phyloP scores from a whole-genome alignment of 495 filamentous ascomycete genomes.

The Xylaria acuta region DNA sequence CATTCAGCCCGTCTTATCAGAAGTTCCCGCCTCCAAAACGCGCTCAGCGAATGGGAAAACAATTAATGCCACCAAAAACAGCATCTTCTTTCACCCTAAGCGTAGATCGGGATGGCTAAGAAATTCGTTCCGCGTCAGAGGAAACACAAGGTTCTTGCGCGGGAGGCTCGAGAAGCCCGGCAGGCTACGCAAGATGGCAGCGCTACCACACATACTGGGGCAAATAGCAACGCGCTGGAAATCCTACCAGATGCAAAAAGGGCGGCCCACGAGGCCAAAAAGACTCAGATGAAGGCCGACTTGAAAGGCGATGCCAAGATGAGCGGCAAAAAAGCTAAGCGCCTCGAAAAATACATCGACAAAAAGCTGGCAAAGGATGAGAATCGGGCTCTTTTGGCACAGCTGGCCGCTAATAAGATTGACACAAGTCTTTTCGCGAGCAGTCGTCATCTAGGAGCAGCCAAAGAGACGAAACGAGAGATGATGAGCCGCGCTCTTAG shows the following conservation, averaged over 20 bases:
- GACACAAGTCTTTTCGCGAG: slow-evolving; percentile 83
- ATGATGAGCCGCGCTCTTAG: slow-evolving; percentile 63
- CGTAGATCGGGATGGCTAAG: slow-evolving; percentile 62
- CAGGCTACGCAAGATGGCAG: slow-evolving; percentile 40
- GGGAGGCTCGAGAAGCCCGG: slow-evolving; percentile 52
- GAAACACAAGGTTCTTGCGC: slow-evolving; percentile 74
- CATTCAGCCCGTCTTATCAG: background rate
- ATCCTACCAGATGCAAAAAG: slow-evolving; percentile 68
- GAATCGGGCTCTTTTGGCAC: slow-evolving; percentile 81
- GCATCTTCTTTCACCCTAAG: slow-evolving; percentile 23
- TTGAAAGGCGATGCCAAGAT: slow-evolving; percentile 77
- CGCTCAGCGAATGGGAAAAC: background rate
- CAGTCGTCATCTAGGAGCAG: slow-evolving; percentile 74
- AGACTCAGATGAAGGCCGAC: slow-evolving; percentile 60
- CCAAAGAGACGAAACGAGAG: slow-evolving; percentile 69
- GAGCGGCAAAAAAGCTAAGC: slow-evolving; percentile 89
- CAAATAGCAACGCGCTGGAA: slow-evolving; percentile 75
- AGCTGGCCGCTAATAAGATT: slow-evolving; percentile 75
- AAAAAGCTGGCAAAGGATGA: slow-evolving; percentile 95
- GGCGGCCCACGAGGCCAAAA: slow-evolving; percentile 71
- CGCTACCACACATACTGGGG: slow-evolving; percentile 32
- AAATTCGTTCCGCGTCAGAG: slow-evolving; percentile 78
- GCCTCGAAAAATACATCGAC: slow-evolving; percentile 97
- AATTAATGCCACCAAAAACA: background rate
- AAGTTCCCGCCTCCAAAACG: background rate